Conservation (phyloP, 768 basidiomycete genomes). For the Suillus sp. region DNA sequence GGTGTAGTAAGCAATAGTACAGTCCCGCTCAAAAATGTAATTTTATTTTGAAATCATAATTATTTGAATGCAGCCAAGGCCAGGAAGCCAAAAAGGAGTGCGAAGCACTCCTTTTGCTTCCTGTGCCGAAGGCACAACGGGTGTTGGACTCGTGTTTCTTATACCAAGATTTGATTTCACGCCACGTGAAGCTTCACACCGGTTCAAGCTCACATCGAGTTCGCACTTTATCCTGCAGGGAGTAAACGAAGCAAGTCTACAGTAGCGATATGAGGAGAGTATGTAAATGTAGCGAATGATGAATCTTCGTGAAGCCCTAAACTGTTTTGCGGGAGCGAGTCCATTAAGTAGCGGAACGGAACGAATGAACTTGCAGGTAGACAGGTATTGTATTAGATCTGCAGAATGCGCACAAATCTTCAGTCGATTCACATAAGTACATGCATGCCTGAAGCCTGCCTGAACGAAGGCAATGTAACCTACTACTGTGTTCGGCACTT, state of each 20-base stretch:
- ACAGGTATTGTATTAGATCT: background rate
- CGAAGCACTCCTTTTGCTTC: too few species aligned
- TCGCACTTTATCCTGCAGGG: background rate
- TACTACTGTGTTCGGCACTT: background rate
- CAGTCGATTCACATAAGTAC: background rate
- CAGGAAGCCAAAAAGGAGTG: too few species aligned
- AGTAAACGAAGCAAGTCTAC: background rate
- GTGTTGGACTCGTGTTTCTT: too few species aligned
- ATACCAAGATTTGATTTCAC: too few species aligned
- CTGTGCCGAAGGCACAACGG: too few species aligned
- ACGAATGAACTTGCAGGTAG: too few species aligned
- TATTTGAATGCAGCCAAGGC: too few species aligned
- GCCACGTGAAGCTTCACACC: too few species aligned
- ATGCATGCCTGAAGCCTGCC: background rate
- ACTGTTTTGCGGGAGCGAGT: background rate
- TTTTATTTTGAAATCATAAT: too few species aligned
- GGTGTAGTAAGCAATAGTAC: too few species aligned
- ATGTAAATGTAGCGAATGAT: background rate
- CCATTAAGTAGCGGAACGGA: too few species aligned
- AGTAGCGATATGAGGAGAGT: background rate
- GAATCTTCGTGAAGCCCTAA: background rate
- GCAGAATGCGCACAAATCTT: background rate
- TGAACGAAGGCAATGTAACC: background rate
- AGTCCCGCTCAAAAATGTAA: too few species aligned
- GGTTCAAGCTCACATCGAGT: background rate